These are phyloP conservation scores for Lojkania enalia DNA, from an alignment of 2,329 filamentous ascomycete genomes.

Conservation along the genomic window DNA sequence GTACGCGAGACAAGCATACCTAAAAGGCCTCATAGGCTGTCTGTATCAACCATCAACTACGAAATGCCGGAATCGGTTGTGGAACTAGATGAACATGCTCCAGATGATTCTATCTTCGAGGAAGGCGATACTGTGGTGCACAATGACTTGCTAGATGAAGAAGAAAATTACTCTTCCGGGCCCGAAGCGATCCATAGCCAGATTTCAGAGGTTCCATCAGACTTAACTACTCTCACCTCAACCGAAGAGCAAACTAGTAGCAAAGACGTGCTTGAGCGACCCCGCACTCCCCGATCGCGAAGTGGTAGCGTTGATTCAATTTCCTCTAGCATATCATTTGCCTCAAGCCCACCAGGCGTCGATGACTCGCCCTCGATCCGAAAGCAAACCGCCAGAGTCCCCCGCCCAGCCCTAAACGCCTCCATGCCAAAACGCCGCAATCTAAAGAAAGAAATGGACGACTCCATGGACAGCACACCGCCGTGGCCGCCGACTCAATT, in stretches of 20 bases:
- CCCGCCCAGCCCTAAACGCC: conserved; percentile 48
- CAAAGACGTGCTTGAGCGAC: conserved; percentile 7
- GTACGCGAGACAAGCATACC: background rate
- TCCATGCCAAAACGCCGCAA: conserved; percentile 47
- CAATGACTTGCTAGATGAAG: conserved; percentile 24
- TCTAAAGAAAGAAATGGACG: conserved; percentile 40
- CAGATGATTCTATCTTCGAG: conserved; percentile 39
- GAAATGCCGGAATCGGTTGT: background rate
- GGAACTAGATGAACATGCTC: conserved; percentile 2
- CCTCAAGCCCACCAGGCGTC: conserved; percentile 35
- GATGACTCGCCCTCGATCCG: conserved; percentile 45
- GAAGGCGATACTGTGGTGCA: conserved; percentile 42
- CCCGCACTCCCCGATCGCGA: conserved; percentile 38
- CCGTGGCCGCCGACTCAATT: conserved; percentile 43
- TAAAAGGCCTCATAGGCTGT: no score
- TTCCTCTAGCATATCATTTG: conserved; percentile 33
- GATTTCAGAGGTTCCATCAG: conserved; percentile 8
- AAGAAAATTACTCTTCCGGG: background rate
- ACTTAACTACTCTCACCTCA: conserved; percentile 26
- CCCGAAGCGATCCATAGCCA: background rate
- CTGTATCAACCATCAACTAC: no score
- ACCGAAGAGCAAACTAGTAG: conserved; percentile 20
- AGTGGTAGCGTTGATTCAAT: conserved; percentile 36
- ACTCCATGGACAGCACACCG: conserved; percentile 23
- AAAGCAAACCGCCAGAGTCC: conserved; percentile 28